Conservation (phyloP, 108 stramenopile genomes). For the Nitzschia inconspicua region DNA sequence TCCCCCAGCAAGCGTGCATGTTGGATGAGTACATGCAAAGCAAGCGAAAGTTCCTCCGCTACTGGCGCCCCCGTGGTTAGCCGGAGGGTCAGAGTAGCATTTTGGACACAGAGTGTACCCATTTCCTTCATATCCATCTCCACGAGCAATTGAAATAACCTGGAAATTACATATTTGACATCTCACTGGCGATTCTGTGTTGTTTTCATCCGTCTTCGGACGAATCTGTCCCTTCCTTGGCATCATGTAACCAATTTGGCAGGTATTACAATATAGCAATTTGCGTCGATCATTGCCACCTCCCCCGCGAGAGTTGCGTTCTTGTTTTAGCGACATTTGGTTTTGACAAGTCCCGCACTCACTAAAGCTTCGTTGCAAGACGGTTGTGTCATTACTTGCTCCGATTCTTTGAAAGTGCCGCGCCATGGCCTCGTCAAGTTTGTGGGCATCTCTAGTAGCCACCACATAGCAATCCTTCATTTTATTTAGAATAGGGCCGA, state of each 20-base stretch:
- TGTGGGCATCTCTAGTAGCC: constrained; percentile 73
- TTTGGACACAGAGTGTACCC: constrained; percentile 73
- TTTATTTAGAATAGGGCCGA: constrained; percentile 67
- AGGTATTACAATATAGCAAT: constrained; percentile 66
- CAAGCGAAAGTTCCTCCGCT: constrained; percentile 60
- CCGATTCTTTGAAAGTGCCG: constrained; percentile 67
- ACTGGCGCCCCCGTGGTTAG: constrained; percentile 56
- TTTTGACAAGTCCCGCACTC: constrained; percentile 65
- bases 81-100: constrained; percentile 72
- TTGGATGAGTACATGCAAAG: constrained; percentile 68
- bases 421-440: constrained; percentile 80
- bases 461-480: constrained; percentile 73
- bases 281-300: constrained; percentile 41
- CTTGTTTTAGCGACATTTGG: constrained; percentile 62
- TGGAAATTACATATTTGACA: constrained; percentile 86
- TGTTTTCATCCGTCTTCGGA: constrained; percentile 48
- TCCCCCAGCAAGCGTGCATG: constrained; percentile 66
- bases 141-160: constrained; percentile 44
- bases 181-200: constrained; percentile 32
- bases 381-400: constrained; percentile 28
- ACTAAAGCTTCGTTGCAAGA: constrained; percentile 59
- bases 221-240: constrained; percentile 47
- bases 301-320: constrained; percentile 26
- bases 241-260: constrained; percentile 49
- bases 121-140: constrained; percentile 64